These are phyloP conservation scores for Xerocomus cyaneibrunnescens DNA, from an alignment of 1,284 basidiomycete genomes.

Conservation along the genomic window DNA sequence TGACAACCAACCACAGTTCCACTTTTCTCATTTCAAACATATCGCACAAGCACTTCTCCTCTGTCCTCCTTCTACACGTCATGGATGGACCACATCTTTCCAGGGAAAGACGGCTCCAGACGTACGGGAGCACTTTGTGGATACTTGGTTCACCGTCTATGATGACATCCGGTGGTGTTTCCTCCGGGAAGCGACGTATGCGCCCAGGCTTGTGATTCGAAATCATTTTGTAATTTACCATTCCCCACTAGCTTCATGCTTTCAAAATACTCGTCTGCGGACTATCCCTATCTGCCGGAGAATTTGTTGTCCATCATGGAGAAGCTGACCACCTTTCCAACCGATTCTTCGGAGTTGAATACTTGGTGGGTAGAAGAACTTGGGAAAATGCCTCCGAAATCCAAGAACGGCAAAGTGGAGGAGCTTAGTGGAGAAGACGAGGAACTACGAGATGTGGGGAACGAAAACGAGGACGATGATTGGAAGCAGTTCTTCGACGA, in stretches of 20 bases:
- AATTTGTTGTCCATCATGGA: conserved; percentile 82
- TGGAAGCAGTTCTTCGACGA: conserved; percentile 84
- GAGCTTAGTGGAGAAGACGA: conserved; percentile 46
- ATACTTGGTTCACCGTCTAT: conserved; percentile 74
- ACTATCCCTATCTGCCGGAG: conserved; percentile 45
- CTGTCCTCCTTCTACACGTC: conserved; percentile 55
- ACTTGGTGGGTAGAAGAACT: conserved; percentile 85
- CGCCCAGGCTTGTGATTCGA: conserved; percentile 9
- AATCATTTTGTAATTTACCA: conserved; percentile 1
- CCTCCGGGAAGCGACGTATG: conserved; percentile 80
- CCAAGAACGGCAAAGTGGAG: conserved; percentile 43
- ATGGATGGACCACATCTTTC: conserved; percentile 17
- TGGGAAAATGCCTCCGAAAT: conserved; percentile 55
- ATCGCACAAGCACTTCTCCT: conserved; percentile 61
- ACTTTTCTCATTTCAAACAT: conserved; percentile 66
- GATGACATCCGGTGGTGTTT: conserved; percentile 96
- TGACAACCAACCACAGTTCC: conserved; percentile 57
- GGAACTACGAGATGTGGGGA: conserved; percentile 34
- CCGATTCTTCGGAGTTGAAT: conserved; percentile 72
- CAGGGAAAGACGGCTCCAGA: conserved; percentile 51
- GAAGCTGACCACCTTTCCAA: conserved; percentile 81
- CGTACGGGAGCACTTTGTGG: conserved; percentile 63
- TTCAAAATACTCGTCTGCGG: conserved; percentile 25
- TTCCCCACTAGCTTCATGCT: conserved; percentile 19
- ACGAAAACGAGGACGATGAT: conserved; percentile 63